Evolutionary conservation across 305 asterid genomes (phyloP).

Genomic region (Plantago lanceolata): DNA sequence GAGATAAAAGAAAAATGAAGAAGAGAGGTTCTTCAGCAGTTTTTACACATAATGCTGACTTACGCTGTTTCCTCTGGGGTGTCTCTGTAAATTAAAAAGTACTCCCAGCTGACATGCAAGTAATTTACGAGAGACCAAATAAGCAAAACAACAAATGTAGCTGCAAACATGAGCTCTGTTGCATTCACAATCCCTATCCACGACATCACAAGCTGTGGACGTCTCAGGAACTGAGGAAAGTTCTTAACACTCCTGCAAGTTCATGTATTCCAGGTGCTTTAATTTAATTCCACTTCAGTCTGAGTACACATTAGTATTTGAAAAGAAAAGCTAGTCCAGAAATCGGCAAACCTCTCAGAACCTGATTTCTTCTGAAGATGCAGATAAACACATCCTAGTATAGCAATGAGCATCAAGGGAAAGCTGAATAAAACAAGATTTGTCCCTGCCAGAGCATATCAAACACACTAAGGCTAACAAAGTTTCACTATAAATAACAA

Average conservation of each 20-base stretch:
- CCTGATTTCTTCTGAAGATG: conserved; percentile 39
- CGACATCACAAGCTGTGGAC: conserved; percentile 45
- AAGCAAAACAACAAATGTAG: conserved; percentile 46
- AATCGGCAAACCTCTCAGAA: conserved; percentile 28
- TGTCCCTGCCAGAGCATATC: conserved; percentile 34
- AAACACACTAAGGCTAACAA: conserved; percentile 4
- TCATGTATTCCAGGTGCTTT: neutral
- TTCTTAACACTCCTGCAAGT: conserved; percentile 29
- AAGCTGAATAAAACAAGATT: conserved; percentile 62
- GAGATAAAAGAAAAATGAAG: neutral
- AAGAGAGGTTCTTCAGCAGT: neutral
- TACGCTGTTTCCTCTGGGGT: conserved; percentile 40
- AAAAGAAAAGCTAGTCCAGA: neutral
- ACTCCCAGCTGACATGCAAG: conserved; percentile 38
- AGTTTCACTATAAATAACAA: neutral
- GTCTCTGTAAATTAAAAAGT: conserved; percentile 41
- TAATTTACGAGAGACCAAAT: conserved; percentile 60
- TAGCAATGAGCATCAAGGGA: conserved; percentile 52
- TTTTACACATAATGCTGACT: conserved; percentile 4
- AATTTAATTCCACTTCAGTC: too few relatives aligned
- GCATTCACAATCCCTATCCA: conserved; percentile 52
- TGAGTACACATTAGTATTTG: neutral
- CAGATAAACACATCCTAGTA: conserved; percentile 55
- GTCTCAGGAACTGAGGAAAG: conserved; percentile 28
- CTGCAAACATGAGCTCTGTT: conserved; percentile 49